Base-by-base conservation (phyloP, 805 yeast species). In the Lipomyces spencermartinsiae region DNA sequence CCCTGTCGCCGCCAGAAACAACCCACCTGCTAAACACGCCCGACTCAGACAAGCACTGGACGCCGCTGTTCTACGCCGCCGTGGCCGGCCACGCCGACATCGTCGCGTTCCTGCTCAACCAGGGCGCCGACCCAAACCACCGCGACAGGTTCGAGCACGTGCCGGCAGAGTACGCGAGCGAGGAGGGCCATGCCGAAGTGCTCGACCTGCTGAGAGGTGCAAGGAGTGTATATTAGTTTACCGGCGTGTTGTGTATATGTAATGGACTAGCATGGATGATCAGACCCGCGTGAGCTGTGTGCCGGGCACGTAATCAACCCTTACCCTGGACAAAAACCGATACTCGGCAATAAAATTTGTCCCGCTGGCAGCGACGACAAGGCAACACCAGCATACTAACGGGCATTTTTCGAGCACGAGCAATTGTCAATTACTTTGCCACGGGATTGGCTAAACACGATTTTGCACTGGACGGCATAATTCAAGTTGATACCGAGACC, bases 121-220 rank as follows among this genome's bases (percentile, higher is more conserved):
- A 64, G 35, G 68, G 71, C 35, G 61, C 61, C 14, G 71, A 69
- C 29, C 39, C 43, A 51, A 31, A 29, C 4, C 61, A 39, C 12
- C 46, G 37, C 34, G 72, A 69, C 49, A 64, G 43, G 37, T 56
- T 39, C 22, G 72, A 71, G 8, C 53, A 63, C 19, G 55, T 43
- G n/a, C 65, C 72, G 12, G 67, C 62, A 2, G 65, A 69, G 14
- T 69, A 69, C 55, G 72, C 72, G 22, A 54, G 31, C 78, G 82
- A 79, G 79, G 81, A 81, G 76, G 80, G 80, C 7, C 71, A 68
- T 34, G 25, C 9, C 12, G 55, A 49, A 9, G 59, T 67, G 81
- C 77, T 53, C 4, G 34, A 53, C 31, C 14, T 53, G 56, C 34
- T 53, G 34, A 43, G 49, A 3, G 49, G 49, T 0, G 49, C 49